phyloP scores from a whole-genome alignment of 2,329 filamentous ascomycete genomes.

The Colletotrichum tofieldiae region DNA sequence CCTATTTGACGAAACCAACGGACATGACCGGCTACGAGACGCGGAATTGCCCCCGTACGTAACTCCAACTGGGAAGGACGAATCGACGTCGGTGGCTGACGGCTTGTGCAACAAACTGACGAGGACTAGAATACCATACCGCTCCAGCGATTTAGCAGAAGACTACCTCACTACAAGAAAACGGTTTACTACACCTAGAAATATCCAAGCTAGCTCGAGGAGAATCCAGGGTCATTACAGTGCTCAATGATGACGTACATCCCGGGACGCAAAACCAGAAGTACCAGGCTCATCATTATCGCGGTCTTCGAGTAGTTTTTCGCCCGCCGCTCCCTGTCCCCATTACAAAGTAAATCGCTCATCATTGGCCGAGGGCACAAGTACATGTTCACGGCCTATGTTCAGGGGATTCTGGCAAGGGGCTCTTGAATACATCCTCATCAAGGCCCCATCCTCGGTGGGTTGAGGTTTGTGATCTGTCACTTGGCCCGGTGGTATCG shows the following conservation, averaged over 20 bases:
- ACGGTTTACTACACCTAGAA: background rate
- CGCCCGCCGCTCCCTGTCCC: background rate
- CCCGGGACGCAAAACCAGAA: background rate
- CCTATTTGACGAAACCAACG: background rate
- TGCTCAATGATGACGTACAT: background rate
- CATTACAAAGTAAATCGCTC: background rate
- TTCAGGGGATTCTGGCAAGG: constrained; percentile 2
- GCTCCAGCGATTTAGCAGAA: background rate
- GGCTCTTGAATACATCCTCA: background rate
- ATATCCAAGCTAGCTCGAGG: background rate
- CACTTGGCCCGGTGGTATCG: background rate
- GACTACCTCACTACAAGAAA: background rate
- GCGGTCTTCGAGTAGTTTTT: background rate
- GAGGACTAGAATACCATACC: background rate
- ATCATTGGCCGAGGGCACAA: background rate
- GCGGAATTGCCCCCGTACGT: too few species aligned
- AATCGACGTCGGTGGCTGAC: background rate
- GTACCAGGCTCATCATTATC: background rate
- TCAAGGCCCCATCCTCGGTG: background rate
- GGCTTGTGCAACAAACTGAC: background rate
- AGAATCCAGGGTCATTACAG: background rate
- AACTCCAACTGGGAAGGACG: background rate
- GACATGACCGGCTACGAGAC: too few species aligned
- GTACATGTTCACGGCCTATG: background rate
- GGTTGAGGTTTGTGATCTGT: constrained; percentile 3